Evolutionary conservation across 1,284 basidiomycete genomes (phyloP), one percentile per base, ranked within the genome.

Genomic region (Tylopilus sp.): DNA sequence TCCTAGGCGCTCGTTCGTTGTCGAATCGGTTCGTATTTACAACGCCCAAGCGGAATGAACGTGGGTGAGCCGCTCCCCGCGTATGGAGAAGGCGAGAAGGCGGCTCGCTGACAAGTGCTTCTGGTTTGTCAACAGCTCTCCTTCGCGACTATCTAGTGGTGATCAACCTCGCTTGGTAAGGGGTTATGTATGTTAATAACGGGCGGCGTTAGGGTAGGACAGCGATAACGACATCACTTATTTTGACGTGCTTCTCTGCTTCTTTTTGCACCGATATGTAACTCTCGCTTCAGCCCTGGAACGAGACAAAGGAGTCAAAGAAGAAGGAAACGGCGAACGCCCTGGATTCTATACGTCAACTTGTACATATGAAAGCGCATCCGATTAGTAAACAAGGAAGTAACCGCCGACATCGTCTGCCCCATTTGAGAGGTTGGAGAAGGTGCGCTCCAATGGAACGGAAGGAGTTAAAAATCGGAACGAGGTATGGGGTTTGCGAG

Each of bases 111-210:
- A 23, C 21, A 3, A 23, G n/a, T n/a, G 30, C 23, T 38, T 38
- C 41, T 41, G 37, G 33, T 11, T 31, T 18, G 46, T 41, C 31
- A 38, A 10, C 25, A 18, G 23, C 46, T 49, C 41, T 18, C 46
- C 43, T 63, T 62, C 60, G 34, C 44, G 49, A 64, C 49, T 47
- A 53, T 46, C 43, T 51, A 34, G 28, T 41, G 48, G 60, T 49
- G 57, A 64, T 64, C 61, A 58, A 48, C 59, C 39, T 60, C 44
- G 53, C 55, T 63, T 56, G 58, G 63, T 56, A 39, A 44, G 48
- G 57, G 19, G 21, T 23, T 23, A 38, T 48, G 44, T 44, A 35
- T 63, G 30, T 56, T 53, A 29, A 53, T 46, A 45, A 41, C 21
- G 25, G 38, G 55, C 55, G 52, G 47, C 46, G 52, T 60, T 63